Conservation (phyloP, 2,329 filamentous ascomycete genomes). For the Alternaria sp. region DNA sequence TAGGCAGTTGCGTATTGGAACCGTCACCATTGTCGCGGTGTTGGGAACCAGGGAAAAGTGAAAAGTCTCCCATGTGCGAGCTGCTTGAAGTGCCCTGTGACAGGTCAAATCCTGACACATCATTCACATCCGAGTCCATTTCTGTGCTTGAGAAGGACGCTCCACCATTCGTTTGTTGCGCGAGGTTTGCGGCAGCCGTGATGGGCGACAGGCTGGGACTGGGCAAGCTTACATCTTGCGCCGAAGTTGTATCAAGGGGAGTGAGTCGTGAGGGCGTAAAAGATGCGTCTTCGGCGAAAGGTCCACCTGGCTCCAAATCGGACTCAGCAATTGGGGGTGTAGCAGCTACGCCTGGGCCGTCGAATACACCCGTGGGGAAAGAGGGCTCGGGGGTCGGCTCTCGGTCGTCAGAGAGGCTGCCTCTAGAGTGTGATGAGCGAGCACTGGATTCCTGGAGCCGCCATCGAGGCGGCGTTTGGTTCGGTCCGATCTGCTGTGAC, state of each 20-base stretch:
- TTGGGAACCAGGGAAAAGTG: slow-evolving; percentile 23
- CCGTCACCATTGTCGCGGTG: slow-evolving; percentile 32
- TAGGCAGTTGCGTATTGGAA: slow-evolving; percentile 47
- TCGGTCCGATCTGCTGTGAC: slow-evolving; percentile 27
- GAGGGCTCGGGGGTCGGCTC: slow-evolving; percentile 30
- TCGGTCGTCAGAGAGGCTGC: slow-evolving; percentile 21
- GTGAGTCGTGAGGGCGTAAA: slow-evolving; percentile 51
- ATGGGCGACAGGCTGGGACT: slow-evolving; percentile 93
- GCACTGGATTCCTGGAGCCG: slow-evolving; percentile 38
- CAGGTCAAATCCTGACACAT: slow-evolving; percentile 50
- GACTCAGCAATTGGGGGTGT: slow-evolving; percentile 80
- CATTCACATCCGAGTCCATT: slow-evolving; percentile 46
- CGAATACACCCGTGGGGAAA: slow-evolving; percentile 39
- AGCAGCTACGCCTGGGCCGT: slow-evolving; percentile 66
- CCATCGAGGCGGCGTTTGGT: slow-evolving; percentile 29
- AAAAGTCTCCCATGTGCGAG: slow-evolving; percentile 22
- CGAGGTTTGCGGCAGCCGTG: slow-evolving; percentile 76
- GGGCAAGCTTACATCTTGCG: slow-evolving; percentile 90
- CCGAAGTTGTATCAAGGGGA: slow-evolving; percentile 73
- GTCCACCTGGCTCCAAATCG: slow-evolving; percentile 68
- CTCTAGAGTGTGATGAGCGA: slow-evolving; percentile 32
- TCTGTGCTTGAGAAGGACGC: slow-evolving; percentile 34
- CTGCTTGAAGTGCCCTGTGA: slow-evolving; percentile 31
- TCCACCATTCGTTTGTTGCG: slow-evolving; percentile 49
- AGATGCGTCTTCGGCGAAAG: slow-evolving; percentile 48